Evolutionary conservation across 2,329 filamentous ascomycete genomes (phyloP).

Genomic region (Cladophialophora psammophila): DNA sequence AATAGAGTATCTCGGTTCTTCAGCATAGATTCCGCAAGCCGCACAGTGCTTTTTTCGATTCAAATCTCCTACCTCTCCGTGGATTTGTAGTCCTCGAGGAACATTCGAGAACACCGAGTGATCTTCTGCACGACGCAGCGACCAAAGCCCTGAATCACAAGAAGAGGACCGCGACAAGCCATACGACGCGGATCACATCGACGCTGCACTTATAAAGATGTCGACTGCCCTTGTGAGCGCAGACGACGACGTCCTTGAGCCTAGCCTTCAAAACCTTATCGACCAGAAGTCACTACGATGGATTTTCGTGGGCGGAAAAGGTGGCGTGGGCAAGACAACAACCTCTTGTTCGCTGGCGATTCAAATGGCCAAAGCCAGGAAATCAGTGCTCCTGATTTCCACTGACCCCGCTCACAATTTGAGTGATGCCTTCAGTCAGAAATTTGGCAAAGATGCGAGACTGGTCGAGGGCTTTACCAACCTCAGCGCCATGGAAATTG

Average conservation of each 20-base stretch:
- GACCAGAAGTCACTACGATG: slow-evolving; percentile 95
- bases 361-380: slow-evolving; percentile 92
- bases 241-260: slow-evolving; percentile 81
- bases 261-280: slow-evolving; percentile 90
- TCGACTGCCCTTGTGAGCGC: slow-evolving; percentile 53
- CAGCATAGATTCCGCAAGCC: not conserved
- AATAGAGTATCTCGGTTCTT: not conserved
- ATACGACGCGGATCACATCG: not conserved
- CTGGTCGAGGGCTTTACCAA: slow-evolving; percentile 92
- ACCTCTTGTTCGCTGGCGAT: slow-evolving; percentile 98
- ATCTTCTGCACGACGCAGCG: not conserved
- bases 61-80: not conserved
- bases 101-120: slow-evolving; percentile 1
- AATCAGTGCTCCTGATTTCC: slow-evolving; percentile 95
- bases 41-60: not conserved
- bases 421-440: slow-evolving; percentile 96
- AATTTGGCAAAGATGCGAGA: slow-evolving; percentile 98
- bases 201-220: slow-evolving; percentile 27
- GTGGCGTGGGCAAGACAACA: slow-evolving; percentile 98
- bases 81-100: not conserved
- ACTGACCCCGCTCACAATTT: slow-evolving; percentile 98
- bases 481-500: slow-evolving; percentile 98
- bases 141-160: not conserved
- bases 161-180: not conserved
- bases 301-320: slow-evolving; percentile 99